These are phyloP conservation scores for Mortierella antarctica DNA, from an alignment of 192 early-diverging fungal genomes.

Conservation along the genomic window DNA sequence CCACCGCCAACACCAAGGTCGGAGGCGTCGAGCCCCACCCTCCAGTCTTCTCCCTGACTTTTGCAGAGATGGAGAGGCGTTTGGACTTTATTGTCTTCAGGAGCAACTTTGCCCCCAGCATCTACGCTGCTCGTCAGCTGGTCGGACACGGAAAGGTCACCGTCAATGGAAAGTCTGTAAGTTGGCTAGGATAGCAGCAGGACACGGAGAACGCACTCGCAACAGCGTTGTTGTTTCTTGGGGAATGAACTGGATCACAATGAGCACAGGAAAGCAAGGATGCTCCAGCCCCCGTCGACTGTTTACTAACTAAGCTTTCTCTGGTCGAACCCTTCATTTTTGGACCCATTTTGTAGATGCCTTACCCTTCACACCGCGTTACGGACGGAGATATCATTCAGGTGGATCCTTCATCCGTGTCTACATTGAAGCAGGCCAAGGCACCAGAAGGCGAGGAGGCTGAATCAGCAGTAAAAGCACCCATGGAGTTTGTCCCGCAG, in stretches of 20 bases:
- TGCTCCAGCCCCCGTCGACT: not conserved
- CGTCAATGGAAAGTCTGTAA: constrained; percentile 90
- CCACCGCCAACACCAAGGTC: constrained; percentile 70
- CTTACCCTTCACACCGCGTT: constrained; percentile 78
- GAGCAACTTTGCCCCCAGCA: constrained; percentile 87
- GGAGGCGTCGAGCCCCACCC: constrained; percentile 65
- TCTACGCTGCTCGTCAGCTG: constrained; percentile 86
- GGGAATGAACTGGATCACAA: not conserved
- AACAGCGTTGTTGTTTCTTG: not conserved
- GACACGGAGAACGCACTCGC: not conserved
- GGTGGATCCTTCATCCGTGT: constrained; percentile 80
- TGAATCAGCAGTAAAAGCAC: constrained; percentile 4
- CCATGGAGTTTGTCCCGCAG: constrained; percentile 69
- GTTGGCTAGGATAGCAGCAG: not conserved
- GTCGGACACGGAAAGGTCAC: constrained; percentile 89
- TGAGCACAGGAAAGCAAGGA: no score
- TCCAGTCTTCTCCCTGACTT: constrained; percentile 80
- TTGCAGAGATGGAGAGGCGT: constrained; percentile 89
- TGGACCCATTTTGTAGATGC: constrained; percentile 58
- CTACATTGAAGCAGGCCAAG: constrained; percentile 64
- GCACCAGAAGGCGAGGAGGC: constrained; percentile 37
- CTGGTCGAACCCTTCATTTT: not conserved
- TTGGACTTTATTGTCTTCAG: constrained; percentile 95
- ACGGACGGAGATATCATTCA: constrained; percentile 91
- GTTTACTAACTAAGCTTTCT: not conserved